Evolutionary conservation across 2,329 filamentous ascomycete species (phyloP).

Genomic region (Erysiphe pulchra): DNA sequence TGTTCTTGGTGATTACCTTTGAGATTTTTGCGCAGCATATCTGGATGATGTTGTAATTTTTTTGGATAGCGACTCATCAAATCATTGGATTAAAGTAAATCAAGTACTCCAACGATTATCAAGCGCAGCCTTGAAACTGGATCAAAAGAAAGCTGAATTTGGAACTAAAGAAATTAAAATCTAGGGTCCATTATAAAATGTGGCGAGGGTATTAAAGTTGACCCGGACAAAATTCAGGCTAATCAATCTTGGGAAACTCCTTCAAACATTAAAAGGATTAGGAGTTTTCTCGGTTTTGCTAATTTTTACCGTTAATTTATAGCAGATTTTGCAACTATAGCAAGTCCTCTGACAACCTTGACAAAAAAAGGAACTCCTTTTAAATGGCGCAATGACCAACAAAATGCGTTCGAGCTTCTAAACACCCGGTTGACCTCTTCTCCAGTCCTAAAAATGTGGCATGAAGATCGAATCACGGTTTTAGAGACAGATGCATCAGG

Average conservation of each 20-base stretch:
- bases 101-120: background rate
- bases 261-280: background rate
- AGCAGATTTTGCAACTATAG: background rate
- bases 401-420: too few relatives aligned
- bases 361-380: background rate
- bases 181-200: background rate
- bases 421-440: too few relatives aligned
- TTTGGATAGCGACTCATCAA: background rate
- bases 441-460: too few relatives aligned
- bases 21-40: background rate
- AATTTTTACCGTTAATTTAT: background rate
- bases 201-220: background rate
- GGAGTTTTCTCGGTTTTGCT: background rate
- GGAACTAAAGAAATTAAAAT: background rate
- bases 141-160: background rate
- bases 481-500: too few relatives aligned
- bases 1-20: background rate
- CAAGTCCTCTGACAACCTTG: background rate
- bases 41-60: too few relatives aligned
- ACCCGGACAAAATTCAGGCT: background rate
- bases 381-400: too few relatives aligned
- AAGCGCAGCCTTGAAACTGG: background rate
- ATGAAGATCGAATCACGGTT: background rate
- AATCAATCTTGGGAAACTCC: background rate
- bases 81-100: background rate